phyloP scores from a whole-genome alignment of 2,329 filamentous ascomycete genomes.

The Apiospora koreana region DNA sequence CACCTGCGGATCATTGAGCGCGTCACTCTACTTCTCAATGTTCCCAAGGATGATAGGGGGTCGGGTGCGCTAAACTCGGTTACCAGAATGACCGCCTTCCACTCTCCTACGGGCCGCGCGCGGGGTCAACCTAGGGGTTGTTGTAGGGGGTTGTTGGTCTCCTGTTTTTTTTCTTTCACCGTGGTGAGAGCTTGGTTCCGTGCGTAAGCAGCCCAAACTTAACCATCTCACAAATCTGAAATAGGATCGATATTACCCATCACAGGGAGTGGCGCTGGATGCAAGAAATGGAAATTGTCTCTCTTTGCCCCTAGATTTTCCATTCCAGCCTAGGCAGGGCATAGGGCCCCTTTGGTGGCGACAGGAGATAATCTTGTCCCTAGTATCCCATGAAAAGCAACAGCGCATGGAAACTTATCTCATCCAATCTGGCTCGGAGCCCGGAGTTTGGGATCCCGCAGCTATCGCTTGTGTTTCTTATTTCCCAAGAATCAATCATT shows the following conservation, averaged over 20 bases:
- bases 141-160: background rate
- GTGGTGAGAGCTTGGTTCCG: background rate
- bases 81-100: background rate
- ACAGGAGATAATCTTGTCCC: background rate
- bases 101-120: background rate
- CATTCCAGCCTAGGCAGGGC: background rate
- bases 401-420: background rate
- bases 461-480: background rate
- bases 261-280: background rate
- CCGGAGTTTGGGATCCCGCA: background rate
- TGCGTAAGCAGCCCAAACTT: background rate
- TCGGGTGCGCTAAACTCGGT: slow-evolving; percentile 8
- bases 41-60: background rate
- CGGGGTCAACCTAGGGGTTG: background rate
- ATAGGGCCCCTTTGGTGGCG: background rate
- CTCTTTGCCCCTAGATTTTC: background rate
- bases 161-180: slow-evolving; percentile 8
- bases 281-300: background rate
- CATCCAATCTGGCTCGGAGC: background rate
- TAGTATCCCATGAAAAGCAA: background rate
- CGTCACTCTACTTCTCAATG: background rate
- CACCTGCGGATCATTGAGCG: background rate
- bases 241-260: background rate
- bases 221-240: background rate
- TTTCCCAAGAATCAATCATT: background rate